Evolutionary conservation across 176 grass and related monocot species (phyloP), one percentile per base, ranked within the genome.

Genomic region (Eragrostis curvula): DNA sequence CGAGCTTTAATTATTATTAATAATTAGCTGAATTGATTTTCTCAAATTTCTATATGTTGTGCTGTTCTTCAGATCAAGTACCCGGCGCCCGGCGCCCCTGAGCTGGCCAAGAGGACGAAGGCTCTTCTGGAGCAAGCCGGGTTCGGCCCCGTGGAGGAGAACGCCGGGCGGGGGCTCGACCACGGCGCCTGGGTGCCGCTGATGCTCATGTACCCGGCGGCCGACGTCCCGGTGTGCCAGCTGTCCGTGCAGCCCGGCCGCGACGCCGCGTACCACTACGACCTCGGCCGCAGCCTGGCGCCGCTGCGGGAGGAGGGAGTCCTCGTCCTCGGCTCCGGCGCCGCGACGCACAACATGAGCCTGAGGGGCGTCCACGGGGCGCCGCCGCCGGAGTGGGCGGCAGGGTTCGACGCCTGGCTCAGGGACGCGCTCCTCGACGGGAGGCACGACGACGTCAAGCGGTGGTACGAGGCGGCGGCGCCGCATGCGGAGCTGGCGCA

Each of bases 181-280:
- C 89, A 92, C 63, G 89, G 79, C 39, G 85, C 89, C 12, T 97
- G 89, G 85, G 87, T 90, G 9, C 87, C 91, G 10, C 68, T 94
- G 20, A 88, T 92, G 87, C 87, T 90, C 64, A 94, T 97, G 94
- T 92, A 94, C 65, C 87, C 92, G 49, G 83, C 87, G 2, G 83
- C 85, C 21, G 58, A 79, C 77, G 30, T 94, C 30, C 92, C 92
- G 6, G 95, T 92, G 75, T 97, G 81, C 61, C 92, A 92, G 81
- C 89, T 97, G 55, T 88, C 91, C 1, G 41, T 97, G 28, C 91
- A 94, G 77, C 64, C 74, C 16, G 76, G 28, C 0, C 90, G 79
- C 24, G 87, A 81, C 48, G 94, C 67, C 45, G 24, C 68, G 45
- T 86, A 92, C 85, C 94, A 94, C 86, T 94, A 88, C 58, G 81